phyloP scores from a whole-genome alignment of 305 asterid species.

The Fraxinus velutina region DNA sequence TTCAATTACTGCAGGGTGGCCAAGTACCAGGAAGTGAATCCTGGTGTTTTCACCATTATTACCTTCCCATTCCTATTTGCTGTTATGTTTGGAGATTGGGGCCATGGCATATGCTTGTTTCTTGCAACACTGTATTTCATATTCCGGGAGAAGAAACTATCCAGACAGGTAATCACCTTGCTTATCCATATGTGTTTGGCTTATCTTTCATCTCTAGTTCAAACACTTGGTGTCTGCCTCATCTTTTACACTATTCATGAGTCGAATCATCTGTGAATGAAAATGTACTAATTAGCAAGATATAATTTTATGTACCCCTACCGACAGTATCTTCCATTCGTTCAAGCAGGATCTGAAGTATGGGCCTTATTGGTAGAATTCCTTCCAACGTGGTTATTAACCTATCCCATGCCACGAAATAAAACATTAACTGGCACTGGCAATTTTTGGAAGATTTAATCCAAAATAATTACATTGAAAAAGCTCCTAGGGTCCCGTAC shows the following conservation, averaged over 20 bases:
- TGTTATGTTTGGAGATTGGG: slow-evolving; percentile 56
- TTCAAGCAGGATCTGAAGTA: not conserved
- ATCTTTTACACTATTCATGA: not conserved
- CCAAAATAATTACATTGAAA: not conserved
- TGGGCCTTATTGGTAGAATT: not conserved
- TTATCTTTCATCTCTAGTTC: slow-evolving; percentile 1
- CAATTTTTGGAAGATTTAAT: not conserved
- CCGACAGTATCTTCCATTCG: not conserved
- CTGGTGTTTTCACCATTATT: slow-evolving; percentile 45
- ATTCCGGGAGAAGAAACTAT: slow-evolving; percentile 39
- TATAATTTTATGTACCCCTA: not conserved
- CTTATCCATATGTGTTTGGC: not conserved
- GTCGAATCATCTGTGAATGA: not conserved
- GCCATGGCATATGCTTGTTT: slow-evolving; percentile 50
- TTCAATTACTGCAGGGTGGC: slow-evolving; percentile 33
- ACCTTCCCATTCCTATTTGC: slow-evolving; percentile 54
- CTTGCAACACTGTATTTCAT: slow-evolving; percentile 41
- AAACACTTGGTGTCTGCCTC: not conserved
- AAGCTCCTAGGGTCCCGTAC: not conserved
- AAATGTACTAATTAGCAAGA: not conserved
- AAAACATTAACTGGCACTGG: not conserved
- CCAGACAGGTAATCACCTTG: slow-evolving; percentile 35
- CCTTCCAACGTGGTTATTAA: not conserved
- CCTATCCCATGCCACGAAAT: not conserved
- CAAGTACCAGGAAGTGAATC: slow-evolving; percentile 54